These are phyloP conservation scores for Penicillium silybi DNA, from an alignment of 495 filamentous ascomycete genomes.

Conservation along the genomic window DNA sequence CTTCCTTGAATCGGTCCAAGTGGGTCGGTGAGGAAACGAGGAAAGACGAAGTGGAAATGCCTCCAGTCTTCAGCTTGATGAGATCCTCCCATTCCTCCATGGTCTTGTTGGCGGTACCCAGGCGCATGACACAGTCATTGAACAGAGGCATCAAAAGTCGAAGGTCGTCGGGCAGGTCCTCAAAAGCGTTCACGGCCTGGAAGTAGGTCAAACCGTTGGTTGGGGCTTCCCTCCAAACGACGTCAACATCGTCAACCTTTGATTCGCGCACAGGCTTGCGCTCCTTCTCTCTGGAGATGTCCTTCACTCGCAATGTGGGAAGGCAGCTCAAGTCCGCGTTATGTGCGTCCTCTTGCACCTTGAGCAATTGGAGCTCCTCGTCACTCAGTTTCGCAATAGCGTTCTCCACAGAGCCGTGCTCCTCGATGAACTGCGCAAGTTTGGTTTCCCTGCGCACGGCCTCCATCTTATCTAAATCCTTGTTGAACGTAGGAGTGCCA, in stretches of 20 bases:
- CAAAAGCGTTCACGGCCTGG: constrained; percentile 75
- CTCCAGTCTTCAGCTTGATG: constrained; percentile 96
- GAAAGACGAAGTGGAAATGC: constrained; percentile 75
- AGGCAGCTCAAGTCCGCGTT: constrained; percentile 82
- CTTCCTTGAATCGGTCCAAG: constrained; percentile 67
- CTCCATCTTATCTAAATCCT: constrained; percentile 76
- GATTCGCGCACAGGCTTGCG: constrained; percentile 65
- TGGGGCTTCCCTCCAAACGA: constrained; percentile 87
- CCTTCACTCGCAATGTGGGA: constrained; percentile 78
- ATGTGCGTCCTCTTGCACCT: constrained; percentile 76
- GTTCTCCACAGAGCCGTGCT: constrained; percentile 65
- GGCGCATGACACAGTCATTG: constrained; percentile 84
- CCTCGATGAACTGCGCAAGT: constrained; percentile 61
- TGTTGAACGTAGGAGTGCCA: constrained; percentile 67
- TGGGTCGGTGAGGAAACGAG: constrained; percentile 69
- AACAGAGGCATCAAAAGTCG: constrained; percentile 85
- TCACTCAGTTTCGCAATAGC: constrained; percentile 66
- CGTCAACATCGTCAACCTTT: constrained; percentile 58
- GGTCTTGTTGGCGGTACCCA: constrained; percentile 79
- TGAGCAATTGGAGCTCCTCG: constrained; percentile 74
- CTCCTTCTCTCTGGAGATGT: constrained; percentile 79
- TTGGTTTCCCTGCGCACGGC: constrained; percentile 62
- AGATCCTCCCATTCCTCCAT: constrained; percentile 95
- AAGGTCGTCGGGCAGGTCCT: constrained; percentile 79
- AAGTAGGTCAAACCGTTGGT: constrained; percentile 98